A percentile compares a stretch with the other conserved stretches of the same genome.
Conservation (phyloP, 257 asterid species). For the Solanum gandarillasii region DNA sequence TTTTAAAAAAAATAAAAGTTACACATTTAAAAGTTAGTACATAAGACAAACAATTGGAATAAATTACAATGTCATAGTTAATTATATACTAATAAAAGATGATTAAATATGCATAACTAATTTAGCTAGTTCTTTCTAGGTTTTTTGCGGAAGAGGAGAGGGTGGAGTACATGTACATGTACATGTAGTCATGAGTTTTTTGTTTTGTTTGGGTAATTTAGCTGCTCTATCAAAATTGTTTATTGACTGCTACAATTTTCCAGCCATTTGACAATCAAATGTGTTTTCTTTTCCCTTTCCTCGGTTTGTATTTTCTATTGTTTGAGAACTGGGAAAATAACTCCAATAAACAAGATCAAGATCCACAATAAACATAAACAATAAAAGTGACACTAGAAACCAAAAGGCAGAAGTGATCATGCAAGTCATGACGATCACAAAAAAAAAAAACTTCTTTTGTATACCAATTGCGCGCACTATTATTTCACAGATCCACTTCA, state of each 20-base stretch:
- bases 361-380: not conserved
- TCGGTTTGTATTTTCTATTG: not conserved
- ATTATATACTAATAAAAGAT: too few species aligned
- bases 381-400: not conserved
- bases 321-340: not conserved
- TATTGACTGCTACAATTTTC: not conserved
- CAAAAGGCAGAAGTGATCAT: not conserved
- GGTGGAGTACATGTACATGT: too few species aligned
- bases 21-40: too few species aligned
- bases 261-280: not conserved
- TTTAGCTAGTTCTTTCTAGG: too few species aligned
- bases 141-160: too few species aligned
- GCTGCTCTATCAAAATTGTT: not conserved
- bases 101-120: too few species aligned
- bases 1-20: too few species aligned
- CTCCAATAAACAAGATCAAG: not conserved
- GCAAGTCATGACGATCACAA: not conserved
- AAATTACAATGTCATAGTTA: too few species aligned
- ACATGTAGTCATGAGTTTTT: not conserved
- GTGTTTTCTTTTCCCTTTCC: not conserved
- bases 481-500: not conserved
- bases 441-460: not conserved
- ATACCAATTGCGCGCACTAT: not conserved
- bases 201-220: not conserved
- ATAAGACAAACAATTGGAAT: too few species aligned